Base-by-base conservation (phyloP, 768 basidiomycete species). In the Pisolithus marmoratus region DNA sequence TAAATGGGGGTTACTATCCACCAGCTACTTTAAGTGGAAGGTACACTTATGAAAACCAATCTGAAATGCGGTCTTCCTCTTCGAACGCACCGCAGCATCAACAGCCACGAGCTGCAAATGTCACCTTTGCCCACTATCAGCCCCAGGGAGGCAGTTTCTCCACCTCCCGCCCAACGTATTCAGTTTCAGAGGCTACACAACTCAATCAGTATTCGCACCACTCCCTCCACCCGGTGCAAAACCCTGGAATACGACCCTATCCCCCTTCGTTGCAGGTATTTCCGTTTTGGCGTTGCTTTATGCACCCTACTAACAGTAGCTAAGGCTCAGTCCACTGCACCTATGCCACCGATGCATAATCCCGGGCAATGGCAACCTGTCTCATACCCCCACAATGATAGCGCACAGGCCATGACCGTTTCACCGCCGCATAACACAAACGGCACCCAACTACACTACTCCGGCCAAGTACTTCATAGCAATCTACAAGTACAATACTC, bases 61-160 rank as follows among this genome's bases (percentile, higher is more conserved):
- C 62, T 22, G 63, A 58, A 46, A 24, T 47, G 19, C 57, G 53
- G 43, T 36, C 60, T 46, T 29, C 43, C 31, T 22, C 66, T 47
- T 54, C 52, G 26, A 49, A 52, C 26, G 22, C 59, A 1, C 40
- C 66, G 8, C 59, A 55, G 19, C 43, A 60, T 40, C 40, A 65
- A 38, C 58, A 61, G 23, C 41, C 60, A 6, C 64, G 57, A 31
- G 41, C 65, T 8, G 15, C 61, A 38, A 44, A 61, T 14, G 62
- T 72, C 46, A 70, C 69, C 9, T 70, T 70, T 54, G 68, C 70
- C 26, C 69, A 70, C 43, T 70, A 70, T 58, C 70, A 70, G 20
- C 69, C 69, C 11, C 66, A 69, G 37, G 70, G 65, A 54, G 68
- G 67, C 17, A 71, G 66, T 8, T 70, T 70, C 37, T 64, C 70